Evolutionary conservation across 768 basidiomycete species (phyloP).

Genomic region (Trichaptum fuscoviolaceum): DNA sequence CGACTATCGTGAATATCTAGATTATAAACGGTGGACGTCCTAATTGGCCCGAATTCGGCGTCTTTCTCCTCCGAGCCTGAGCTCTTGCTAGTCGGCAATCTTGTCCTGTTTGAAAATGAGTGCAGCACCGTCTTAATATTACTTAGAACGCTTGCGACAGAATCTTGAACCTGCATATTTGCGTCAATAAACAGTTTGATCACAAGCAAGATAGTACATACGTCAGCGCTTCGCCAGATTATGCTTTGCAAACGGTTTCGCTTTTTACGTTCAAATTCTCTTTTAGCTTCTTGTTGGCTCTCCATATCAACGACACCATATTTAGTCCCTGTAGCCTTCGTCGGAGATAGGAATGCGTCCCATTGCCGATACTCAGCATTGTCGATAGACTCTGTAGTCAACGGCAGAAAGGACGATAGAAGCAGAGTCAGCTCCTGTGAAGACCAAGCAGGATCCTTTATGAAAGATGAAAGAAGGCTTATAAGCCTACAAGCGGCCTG

Average conservation of each 20-base stretch:
- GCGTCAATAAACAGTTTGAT: background rate
- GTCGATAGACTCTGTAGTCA: slow-evolving; percentile 38
- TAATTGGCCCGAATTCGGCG: slow-evolving; percentile 48
- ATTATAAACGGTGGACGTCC: slow-evolving; percentile 31
- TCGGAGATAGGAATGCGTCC: slow-evolving; percentile 46
- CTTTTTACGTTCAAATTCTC: slow-evolving; percentile 11
- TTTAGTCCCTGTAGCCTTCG: slow-evolving; percentile 54
- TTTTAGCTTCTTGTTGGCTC: slow-evolving; percentile 10
- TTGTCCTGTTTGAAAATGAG: background rate
- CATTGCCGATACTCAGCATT: slow-evolving; percentile 24
- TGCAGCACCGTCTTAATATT: background rate
- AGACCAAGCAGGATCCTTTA: slow-evolving; percentile 46
- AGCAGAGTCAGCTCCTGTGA: slow-evolving; percentile 60
- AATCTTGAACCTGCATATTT: slow-evolving; percentile 47
- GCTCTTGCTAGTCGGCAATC: background rate
- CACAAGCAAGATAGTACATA: slow-evolving; percentile 29
- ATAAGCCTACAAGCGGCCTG: slow-evolving; percentile 56
- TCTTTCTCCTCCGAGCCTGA: slow-evolving; percentile 39
- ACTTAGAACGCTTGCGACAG: slow-evolving; percentile 24
- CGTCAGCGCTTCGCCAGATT: slow-evolving; percentile 68
- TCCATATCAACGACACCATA: slow-evolving; percentile 42
- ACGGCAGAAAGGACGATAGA: slow-evolving; percentile 58
- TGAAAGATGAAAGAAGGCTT: slow-evolving; percentile 32
- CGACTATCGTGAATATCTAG: slow-evolving; percentile 24
- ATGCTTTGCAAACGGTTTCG: slow-evolving; percentile 43